Percentiles rank a stretch among this genome's conserved stretches.
Conservation (phyloP, 164 flowering plant genomes). For the Chimonanthus praecox region DNA sequence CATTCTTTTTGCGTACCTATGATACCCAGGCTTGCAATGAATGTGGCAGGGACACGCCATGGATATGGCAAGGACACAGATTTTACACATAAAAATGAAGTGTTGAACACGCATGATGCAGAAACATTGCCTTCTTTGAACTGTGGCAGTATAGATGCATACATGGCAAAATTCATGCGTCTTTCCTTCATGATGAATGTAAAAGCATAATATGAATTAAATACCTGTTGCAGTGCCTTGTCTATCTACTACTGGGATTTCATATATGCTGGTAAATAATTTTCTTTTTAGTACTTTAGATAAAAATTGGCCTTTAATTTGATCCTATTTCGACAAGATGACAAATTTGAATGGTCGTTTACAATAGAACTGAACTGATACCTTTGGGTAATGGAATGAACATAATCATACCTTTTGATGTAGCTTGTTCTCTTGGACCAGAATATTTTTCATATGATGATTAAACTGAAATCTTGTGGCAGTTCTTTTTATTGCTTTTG, state of each 20-base stretch:
- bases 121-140: no score
- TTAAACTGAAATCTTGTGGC: not conserved
- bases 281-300: not conserved
- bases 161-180: not conserved
- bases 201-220: not conserved
- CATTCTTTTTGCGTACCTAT: no score
- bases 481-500: not conserved
- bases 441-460: not conserved
- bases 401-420: not conserved
- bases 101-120: no score
- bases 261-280: not conserved
- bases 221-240: not conserved
- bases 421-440: not conserved
- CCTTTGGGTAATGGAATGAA: not conserved
- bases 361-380: not conserved
- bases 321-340: not conserved
- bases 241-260: not conserved
- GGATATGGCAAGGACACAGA: no score
- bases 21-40: no score
- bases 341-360: no score
- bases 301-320: not conserved
- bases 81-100: no score
- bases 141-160: no score
- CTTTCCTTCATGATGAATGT: not conserved
- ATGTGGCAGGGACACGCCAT: no score